Base-by-base conservation (phyloP, 2,329 filamentous ascomycete species). In the Pseudodiploospora longispora region DNA sequence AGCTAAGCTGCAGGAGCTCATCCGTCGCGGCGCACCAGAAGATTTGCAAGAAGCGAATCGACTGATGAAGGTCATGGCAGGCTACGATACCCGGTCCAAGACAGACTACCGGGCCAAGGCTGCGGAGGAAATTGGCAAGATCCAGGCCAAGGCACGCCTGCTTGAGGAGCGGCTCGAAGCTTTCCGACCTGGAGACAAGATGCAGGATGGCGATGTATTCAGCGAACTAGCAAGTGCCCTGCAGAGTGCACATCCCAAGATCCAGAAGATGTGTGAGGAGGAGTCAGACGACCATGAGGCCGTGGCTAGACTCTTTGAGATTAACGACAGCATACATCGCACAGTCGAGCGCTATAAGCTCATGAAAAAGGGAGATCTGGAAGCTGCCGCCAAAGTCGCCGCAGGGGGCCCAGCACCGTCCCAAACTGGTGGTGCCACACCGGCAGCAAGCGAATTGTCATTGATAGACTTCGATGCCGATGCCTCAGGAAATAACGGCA, bases 191-290 rank as follows among this genome's bases (percentile, higher is more conserved):
- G 91, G 90, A 36, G 91, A 96, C 56, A 78, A 76, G 46, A 85
- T 97, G 67, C 61, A 66, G 19, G 79, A 83, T 12, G 78, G 78
- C 9, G 80, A 83, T 48, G 80, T 83, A 19, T 83, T 80, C 53
- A 77, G 90, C 72, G 93, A 98, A 71, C 76, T 98, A 43, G 90
- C 90, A 5, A 83, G 85, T 51, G 82, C 93, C 7, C 74, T 98
- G 38, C 87, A 88, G 62, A 96, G 85, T 59, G 93, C 93, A 3
- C 93, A 98, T 58, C 93, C 93, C 6, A 98, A 98, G 70, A 97
- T 98, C 52, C 91, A 97, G 62, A 96, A 88, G 68, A 98, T 98
- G 91, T 97, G 91, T 59, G 91, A 97, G 65, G 93, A 98, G 65
- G 93, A 98, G 60, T 96, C 90, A 8, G 91, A 97, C 49, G 93